Evolutionary conservation across 345 rosid species (phyloP).

Genomic region (Eucalyptus pauciflora): DNA sequence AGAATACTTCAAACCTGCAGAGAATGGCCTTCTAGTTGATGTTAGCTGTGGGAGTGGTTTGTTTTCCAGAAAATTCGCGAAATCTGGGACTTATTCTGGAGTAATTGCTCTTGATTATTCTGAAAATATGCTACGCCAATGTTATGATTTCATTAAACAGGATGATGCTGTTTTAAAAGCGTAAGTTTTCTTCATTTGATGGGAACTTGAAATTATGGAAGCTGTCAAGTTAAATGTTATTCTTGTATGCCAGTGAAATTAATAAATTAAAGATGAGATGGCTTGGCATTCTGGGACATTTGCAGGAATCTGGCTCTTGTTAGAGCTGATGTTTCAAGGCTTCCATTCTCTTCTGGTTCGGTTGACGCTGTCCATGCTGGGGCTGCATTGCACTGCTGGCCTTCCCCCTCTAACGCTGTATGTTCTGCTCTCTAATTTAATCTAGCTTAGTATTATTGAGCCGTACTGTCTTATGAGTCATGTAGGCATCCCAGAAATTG

Average conservation of each 20-base stretch:
- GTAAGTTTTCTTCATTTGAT: slow-evolving; percentile 9
- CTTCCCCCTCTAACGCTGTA: slow-evolving; percentile 92
- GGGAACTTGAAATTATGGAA: background rate
- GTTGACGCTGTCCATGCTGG: slow-evolving; percentile 95
- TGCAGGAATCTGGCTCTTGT: slow-evolving; percentile 80
- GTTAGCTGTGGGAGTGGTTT: slow-evolving; percentile 96
- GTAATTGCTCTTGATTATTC: slow-evolving; percentile 94
- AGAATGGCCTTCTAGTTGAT: slow-evolving; percentile 82
- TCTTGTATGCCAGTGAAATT: background rate
- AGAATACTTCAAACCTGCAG: slow-evolving; percentile 64
- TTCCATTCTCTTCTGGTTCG: slow-evolving; percentile 72
- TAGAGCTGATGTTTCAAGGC: slow-evolving; percentile 87
- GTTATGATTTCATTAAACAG: slow-evolving; percentile 67
- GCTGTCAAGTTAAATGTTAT: background rate
- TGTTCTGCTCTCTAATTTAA: background rate
- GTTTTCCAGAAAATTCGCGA: slow-evolving; percentile 80
- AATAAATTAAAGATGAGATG: background rate
- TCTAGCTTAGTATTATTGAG: background rate
- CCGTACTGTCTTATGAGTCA: background rate
- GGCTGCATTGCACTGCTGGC: slow-evolving; percentile 96
- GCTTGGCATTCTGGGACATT: background rate
- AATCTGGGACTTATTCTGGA: slow-evolving; percentile 59
- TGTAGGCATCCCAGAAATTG: background rate
- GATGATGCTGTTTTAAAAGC: slow-evolving; percentile 26
- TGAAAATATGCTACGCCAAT: slow-evolving; percentile 93